Conservation (phyloP, 2,329 filamentous ascomycete species). For the Aureobasidium sp. region DNA sequence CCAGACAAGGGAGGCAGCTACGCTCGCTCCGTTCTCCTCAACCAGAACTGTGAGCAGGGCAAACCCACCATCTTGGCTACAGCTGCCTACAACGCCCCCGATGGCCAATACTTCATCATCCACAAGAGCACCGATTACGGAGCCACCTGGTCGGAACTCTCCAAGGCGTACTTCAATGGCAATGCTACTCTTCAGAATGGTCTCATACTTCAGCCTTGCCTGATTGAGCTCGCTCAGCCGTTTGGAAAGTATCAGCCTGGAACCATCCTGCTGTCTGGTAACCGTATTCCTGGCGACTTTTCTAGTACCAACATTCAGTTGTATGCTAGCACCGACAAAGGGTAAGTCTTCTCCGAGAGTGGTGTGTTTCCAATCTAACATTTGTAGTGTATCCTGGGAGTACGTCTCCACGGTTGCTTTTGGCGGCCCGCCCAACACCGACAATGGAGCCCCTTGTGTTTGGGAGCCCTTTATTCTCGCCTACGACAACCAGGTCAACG, state of each 20-base stretch:
- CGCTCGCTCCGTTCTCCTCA: slow-evolving; percentile 40
- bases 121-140: slow-evolving; percentile 39
- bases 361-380: neutral
- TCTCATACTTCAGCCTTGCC: slow-evolving; percentile 58
- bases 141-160: slow-evolving; percentile 53
- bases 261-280: slow-evolving; percentile 54
- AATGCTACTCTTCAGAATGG: slow-evolving; percentile 48
- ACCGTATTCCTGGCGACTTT: slow-evolving; percentile 50
- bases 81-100: slow-evolving; percentile 46
- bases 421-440: slow-evolving; percentile 51
- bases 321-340: slow-evolving; percentile 55
- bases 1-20: slow-evolving; percentile 38
- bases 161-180: slow-evolving; percentile 52
- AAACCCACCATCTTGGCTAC: slow-evolving; percentile 36
- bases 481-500: slow-evolving; percentile 50
- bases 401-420: slow-evolving; percentile 58
- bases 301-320: slow-evolving; percentile 59
- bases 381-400: slow-evolving; percentile 41
- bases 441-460: slow-evolving; percentile 59
- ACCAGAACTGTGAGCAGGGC: slow-evolving; percentile 28
- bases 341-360: slow-evolving; percentile 22
- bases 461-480: slow-evolving; percentile 63
- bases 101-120: slow-evolving; percentile 40
- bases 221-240: slow-evolving; percentile 52
- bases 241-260: slow-evolving; percentile 52